Base-by-base conservation (phyloP, 345 rosid genomes). In the Rhodomyrtus tomentosa region DNA sequence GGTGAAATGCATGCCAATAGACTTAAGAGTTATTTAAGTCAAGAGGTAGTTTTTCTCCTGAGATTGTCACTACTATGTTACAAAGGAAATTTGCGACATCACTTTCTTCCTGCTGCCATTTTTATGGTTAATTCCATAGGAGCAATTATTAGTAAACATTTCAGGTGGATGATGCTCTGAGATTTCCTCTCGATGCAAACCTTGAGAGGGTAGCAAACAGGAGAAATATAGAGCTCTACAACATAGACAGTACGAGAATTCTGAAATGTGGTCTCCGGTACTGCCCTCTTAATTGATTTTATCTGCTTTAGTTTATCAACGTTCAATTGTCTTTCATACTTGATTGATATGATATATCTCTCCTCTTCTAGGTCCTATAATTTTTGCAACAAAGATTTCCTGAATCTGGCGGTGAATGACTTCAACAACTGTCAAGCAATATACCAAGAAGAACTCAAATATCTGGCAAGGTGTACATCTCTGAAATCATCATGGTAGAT, bases 121-220 rank as follows among this genome's bases (percentile, higher is more conserved):
- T 55, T 11, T 49, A 32, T 55, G 40, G 49, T 27, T 27, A 32
- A 42, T 68, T 16, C 13, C 3, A 2, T 38, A 16, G 76, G 76
- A 62, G 76, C 76, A 68, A 32, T 16, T 73, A 16, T 38, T 73
- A 83, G 85, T 84, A 68, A 74, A 84, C 14, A 73, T 89, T 90
- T 87, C 91, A 96, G 99, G 93, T 93, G 84, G 92, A 93, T 42
- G 88, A 93, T 86, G 90, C 95, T 50, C 92, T 96, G 82, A 85
- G 87, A 74, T 92, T 87, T 82, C 93, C 98, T 52, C 83, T 83
- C 59, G 87, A 90, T 27, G 91, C 92, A 85, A 91, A 87, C 88
- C 87, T 95, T 86, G 91, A 93, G 48, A 91, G 93, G 84, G 85
- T 93, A 82, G 90, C 85, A 58, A 93, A 89, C 85, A 89, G 93